Evolutionary conservation across 495 filamentous ascomycete genomes (phyloP).

Genomic region (Penicillium arizonense): DNA sequence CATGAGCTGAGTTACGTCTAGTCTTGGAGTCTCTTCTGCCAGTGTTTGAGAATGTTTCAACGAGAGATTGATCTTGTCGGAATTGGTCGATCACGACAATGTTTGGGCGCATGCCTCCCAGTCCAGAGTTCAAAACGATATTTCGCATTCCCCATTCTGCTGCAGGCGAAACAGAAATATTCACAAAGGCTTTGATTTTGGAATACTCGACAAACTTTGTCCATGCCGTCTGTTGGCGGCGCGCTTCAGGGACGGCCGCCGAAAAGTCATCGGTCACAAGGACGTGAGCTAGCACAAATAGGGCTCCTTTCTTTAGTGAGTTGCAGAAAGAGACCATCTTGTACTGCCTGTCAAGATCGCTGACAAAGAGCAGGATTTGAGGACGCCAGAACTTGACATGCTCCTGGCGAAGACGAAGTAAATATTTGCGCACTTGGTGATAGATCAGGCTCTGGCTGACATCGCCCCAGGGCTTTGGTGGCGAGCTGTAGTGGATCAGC

Average conservation of each 20-base stretch:
- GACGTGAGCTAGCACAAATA: conserved; percentile 86
- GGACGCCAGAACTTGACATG: conserved; percentile 94
- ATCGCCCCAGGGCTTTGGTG: conserved; percentile 87
- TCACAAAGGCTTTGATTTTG: conserved; percentile 88
- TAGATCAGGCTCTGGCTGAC: conserved; percentile 88
- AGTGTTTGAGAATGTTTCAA: conserved; percentile 37
- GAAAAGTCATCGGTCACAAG: conserved; percentile 83
- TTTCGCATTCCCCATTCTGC: conserved; percentile 87
- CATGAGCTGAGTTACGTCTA: conserved; percentile 22
- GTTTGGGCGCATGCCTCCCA: conserved; percentile 90
- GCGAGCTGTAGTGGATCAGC: conserved; percentile 79
- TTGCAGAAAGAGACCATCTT: conserved; percentile 90
- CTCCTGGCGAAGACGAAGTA: conserved; percentile 77
- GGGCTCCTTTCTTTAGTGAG: conserved; percentile 80
- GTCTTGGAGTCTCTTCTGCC: conserved; percentile 24
- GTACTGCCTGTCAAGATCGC: conserved; percentile 73
- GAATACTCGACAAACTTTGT: conserved; percentile 82
- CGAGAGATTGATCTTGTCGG: conserved; percentile 52
- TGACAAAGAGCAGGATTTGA: conserved; percentile 81
- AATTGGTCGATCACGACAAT: conserved; percentile 80
- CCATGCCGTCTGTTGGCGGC: conserved; percentile 78
- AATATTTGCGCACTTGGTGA: conserved; percentile 87
- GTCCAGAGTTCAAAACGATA: conserved; percentile 73
- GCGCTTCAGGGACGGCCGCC: conserved; percentile 73
- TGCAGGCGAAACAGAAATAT: conserved; percentile 75